phyloP scores from a whole-genome alignment of 768 basidiomycete genomes.

The Crassisporium funariophilum region DNA sequence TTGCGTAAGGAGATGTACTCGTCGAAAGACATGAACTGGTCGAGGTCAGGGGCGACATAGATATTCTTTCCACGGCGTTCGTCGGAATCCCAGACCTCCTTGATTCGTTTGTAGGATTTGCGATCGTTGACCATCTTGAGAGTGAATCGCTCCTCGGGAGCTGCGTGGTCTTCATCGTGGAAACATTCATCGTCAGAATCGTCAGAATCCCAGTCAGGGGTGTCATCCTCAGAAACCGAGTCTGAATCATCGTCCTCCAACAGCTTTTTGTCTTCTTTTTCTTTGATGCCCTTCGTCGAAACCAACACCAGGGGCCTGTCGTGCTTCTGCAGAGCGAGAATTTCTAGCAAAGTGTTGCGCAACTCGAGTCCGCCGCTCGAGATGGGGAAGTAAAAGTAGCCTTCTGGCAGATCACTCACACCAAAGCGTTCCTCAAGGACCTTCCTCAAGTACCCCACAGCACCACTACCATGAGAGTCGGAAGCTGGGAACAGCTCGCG shows the following conservation, averaged over 20 bases:
- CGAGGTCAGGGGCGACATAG: not conserved
- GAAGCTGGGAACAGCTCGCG: conserved; percentile 31
- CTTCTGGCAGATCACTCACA: conserved; percentile 36
- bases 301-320: conserved; percentile 14
- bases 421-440: conserved; percentile 32
- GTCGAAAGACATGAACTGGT: conserved; percentile 31
- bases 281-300: not conserved
- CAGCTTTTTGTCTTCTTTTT: conserved; percentile 7
- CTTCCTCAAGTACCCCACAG: conserved; percentile 23
- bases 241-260: not conserved
- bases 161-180: conserved; percentile 10
- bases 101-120: conserved; percentile 20
- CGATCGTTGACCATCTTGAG: conserved; percentile 26
- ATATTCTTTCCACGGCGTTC: not conserved
- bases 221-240: not conserved
- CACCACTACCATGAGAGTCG: conserved; percentile 16
- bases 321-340: conserved; percentile 28
- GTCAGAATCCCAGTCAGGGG: not conserved
- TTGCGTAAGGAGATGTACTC: conserved; percentile 29
- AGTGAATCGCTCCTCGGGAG: conserved; percentile 21
- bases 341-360: conserved; percentile 39
- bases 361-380: conserved; percentile 39
- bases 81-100: conserved; percentile 27
- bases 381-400: conserved; percentile 43
- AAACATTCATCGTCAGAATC: conserved; percentile 12